phyloP scores from a whole-genome alignment of 2,329 filamentous ascomycete genomes.

The Chaetomium globosum region DNA sequence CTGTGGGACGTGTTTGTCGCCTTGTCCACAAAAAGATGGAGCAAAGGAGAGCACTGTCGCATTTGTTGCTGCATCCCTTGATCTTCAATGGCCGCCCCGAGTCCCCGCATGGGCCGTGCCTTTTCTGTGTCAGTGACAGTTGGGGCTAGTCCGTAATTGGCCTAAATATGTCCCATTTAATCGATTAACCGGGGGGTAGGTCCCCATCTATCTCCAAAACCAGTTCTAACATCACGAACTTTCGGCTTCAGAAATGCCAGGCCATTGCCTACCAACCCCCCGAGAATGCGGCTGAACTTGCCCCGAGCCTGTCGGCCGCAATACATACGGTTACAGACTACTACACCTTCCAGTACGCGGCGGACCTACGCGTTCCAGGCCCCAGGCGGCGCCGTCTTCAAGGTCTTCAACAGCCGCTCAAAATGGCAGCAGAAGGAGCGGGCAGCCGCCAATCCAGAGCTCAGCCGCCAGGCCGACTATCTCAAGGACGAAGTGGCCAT shows the following conservation, averaged over 20 bases:
- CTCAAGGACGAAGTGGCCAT: slow-evolving; percentile 88
- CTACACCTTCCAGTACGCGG: slow-evolving; percentile 30
- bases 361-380: slow-evolving; percentile 77
- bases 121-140: not conserved
- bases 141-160: not conserved
- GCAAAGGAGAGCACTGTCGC: slow-evolving; percentile 23
- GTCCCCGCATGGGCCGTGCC: slow-evolving; percentile 20
- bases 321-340: slow-evolving; percentile 3
- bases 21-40: slow-evolving; percentile 29
- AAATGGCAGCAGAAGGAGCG: slow-evolving; percentile 94
- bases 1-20: slow-evolving; percentile 18
- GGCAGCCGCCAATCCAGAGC: slow-evolving; percentile 68
- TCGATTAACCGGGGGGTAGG: slow-evolving; percentile 5
- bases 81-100: slow-evolving; percentile 6
- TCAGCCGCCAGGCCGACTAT: slow-evolving; percentile 83
- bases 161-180: not conserved
- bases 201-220: slow-evolving; percentile 5
- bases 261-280: slow-evolving; percentile 24
- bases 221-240: slow-evolving; percentile 7
- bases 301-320: slow-evolving; percentile 31
- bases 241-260: slow-evolving; percentile 28
- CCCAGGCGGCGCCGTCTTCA: slow-evolving; percentile 73
- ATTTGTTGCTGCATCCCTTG: slow-evolving; percentile 25
- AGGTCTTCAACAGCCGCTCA: slow-evolving; percentile 85
- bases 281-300: slow-evolving; percentile 37